Base-by-base conservation (phyloP, 2,329 filamentous ascomycete genomes). In the Aspergillus latus region DNA sequence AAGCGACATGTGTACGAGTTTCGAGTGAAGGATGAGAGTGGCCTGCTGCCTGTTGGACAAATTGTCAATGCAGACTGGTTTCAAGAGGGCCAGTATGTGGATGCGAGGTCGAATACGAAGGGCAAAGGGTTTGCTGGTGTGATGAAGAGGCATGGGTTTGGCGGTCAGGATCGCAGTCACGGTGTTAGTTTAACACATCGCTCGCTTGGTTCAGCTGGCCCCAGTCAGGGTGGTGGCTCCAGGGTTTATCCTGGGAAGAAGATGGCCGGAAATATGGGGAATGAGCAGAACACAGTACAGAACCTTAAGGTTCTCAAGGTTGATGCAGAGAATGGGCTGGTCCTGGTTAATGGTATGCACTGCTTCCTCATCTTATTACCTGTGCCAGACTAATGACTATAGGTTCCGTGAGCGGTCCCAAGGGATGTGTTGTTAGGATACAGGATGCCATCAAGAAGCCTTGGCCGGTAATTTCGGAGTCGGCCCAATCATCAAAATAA, bases 201-300 rank as follows among this genome's bases (percentile, higher is more conserved):
- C 69, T 89, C 89, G 29, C 90, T 97, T 78, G 94, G 94, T 81
- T 93, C 91, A 34, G 83, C 88, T 6, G 94, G 94, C 72, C 90
- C 89, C 58, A 89, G 88, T 65, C 94, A 99, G 76, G 94, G 94
- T 62, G 87, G 89, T 71, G 94, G 94, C 77, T 95, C 90, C 60
- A 86, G 94, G 76, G 93, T 99, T 26, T 80, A 92, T 70, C 94
- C 94, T 0, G 94, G 94, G 59, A 99, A 99, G 85, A 94, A 92
- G 78, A 99, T 99, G 94, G 86, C 94, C 3, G 94, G 94, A 54
- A 86, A 90, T 58, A 97, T 99, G 94, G 94, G 94, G 62, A 89
- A 88, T 63, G 84, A 96, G 74, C 86, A 85, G 64, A 89, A 92
- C 54, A 99, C 94, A 47, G 83, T 94, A 56, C 92, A 97, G 82